These are phyloP conservation scores for Globisporangium camurandrum DNA, from an alignment of 352 stramenopile genomes.

Conservation along the genomic window DNA sequence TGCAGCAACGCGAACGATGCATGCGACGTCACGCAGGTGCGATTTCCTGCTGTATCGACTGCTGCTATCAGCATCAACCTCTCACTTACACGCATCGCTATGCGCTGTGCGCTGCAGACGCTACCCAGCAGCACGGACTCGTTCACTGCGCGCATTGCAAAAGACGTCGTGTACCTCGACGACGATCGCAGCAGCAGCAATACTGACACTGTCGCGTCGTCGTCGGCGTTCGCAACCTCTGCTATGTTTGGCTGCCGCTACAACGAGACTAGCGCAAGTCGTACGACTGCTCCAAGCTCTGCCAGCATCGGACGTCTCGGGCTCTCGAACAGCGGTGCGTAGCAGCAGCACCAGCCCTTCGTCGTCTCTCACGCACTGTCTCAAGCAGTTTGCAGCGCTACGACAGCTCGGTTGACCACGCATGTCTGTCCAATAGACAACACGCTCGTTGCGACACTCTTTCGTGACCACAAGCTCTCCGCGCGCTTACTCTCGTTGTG, in stretches of 20 bases:
- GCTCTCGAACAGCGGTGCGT: conserved; percentile 43
- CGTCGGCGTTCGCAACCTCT: conserved; percentile 53
- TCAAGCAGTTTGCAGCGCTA: not conserved
- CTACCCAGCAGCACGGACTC: conserved; percentile 78
- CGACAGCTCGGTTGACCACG: too few species aligned
- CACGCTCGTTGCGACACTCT: conserved; percentile 67
- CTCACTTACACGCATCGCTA: too few species aligned
- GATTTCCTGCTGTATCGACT: too few species aligned
- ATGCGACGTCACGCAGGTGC: conserved; percentile 53
- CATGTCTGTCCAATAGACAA: conserved; percentile 30
- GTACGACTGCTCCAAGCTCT: not conserved
- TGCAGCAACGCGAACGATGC: conserved; percentile 25
- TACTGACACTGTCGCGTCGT: too few species aligned
- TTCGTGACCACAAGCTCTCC: conserved; percentile 66
- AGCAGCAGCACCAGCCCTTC: not conserved
- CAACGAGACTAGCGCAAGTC: conserved; percentile 34
- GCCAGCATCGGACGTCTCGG: conserved; percentile 48
- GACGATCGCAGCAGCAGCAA: conserved; percentile 31
- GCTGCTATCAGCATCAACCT: too few species aligned
- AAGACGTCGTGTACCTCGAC: conserved; percentile 71
- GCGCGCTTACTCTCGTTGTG: conserved; percentile 51
- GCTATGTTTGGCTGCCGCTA: conserved; percentile 78
- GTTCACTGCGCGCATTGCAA: conserved; percentile 64
- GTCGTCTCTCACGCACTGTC: not conserved
- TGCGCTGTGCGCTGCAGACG: conserved; percentile 25